Evolutionary conservation across 331 rosid genomes (phyloP), one percentile per base, ranked within the genome.

Genomic region (Rosa hybrid): DNA sequence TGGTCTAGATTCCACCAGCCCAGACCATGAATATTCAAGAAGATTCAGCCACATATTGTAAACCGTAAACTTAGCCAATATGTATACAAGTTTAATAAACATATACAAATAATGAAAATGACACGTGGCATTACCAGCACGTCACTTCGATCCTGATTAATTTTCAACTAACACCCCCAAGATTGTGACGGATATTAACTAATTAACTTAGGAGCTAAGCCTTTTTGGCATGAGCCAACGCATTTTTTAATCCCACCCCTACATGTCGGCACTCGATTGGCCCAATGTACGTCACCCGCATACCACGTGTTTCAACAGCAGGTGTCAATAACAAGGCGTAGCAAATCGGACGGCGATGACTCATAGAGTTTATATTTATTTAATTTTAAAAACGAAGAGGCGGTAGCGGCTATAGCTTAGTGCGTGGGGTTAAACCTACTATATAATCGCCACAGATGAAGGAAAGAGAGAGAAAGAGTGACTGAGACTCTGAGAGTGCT

Each of bases 181-280:
- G 54, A 44, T 45, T 9, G 5, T 3, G 42, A 41, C 51, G 50
- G 59, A 11, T 6, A 62, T 62, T 62, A 11, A 62, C 41, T 25
- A 63, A 64, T 50, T 67, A 27, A 0, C 84, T 68, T 68, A 81
- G 16, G 3, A n/a, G 34, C 54, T 8, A 68, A 46, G 81, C 27
- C 50, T 39, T 14, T 13, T 34, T 65, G 2, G n/a, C 70, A 30
- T 60, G 67, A 30, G 17, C 41, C 17, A 42, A 4, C 13, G 0
- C n/a, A 18, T 16, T 5, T 12, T 12, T 4, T 0, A 0, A 7
- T 59, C 34, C 6, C 34, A 59, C 13, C 4, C 16, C 23, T 12
- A 77, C 74, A 59, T 82, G 85, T 72, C 62, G 59, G 9, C 50
- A 17, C 0, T 0, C 18, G 2, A 71, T 71, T 3, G 10, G 82